phyloP scores from a whole-genome alignment of 2,329 filamentous ascomycete genomes.

The Diaporthe velutina region DNA sequence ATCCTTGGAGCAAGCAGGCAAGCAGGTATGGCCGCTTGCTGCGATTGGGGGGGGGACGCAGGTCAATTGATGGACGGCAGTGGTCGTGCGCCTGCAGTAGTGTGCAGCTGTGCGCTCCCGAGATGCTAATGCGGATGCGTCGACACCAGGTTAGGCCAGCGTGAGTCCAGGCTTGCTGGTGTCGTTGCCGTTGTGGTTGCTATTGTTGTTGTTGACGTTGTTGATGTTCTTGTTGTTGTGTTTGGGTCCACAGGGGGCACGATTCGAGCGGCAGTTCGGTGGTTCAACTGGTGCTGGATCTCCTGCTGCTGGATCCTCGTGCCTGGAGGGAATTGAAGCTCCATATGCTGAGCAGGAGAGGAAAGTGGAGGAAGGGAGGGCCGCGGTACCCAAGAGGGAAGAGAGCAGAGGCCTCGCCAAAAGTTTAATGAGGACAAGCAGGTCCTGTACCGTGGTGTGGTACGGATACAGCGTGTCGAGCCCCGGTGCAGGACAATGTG shows the following conservation, averaged over 20 bases:
- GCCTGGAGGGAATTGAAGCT: background rate
- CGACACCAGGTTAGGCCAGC: background rate
- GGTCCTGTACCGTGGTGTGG: conserved; percentile 5
- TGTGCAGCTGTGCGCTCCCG: conserved; percentile 17
- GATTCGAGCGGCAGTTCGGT: background rate
- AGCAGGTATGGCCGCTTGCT: background rate
- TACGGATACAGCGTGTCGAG: conserved; percentile 16
- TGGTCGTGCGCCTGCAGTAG: conserved; percentile 34
- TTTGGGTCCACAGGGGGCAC: conserved; percentile 6
- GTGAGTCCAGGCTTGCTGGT: background rate
- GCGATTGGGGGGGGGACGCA: background rate
- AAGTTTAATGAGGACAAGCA: conserved; percentile 26
- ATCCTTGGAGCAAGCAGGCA: background rate
- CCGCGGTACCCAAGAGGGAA: conserved; percentile 10
- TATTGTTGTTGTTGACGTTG: background rate
- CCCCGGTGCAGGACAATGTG: background rate
- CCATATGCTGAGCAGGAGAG: conserved; percentile 11
- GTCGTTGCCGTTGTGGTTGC: background rate
- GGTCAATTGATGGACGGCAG: conserved; percentile 17
- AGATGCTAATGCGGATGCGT: conserved; percentile 11
- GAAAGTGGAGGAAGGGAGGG: conserved; percentile 21
- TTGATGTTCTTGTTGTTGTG: background rate
- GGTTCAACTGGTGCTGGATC: background rate
- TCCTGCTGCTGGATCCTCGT: background rate
- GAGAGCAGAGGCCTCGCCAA: conserved; percentile 20